Percentiles rank a stretch among this genome's conserved stretches.
Conservation (phyloP, 306 rosid genomes). For the Glycyrrhiza uralensis region DNA sequence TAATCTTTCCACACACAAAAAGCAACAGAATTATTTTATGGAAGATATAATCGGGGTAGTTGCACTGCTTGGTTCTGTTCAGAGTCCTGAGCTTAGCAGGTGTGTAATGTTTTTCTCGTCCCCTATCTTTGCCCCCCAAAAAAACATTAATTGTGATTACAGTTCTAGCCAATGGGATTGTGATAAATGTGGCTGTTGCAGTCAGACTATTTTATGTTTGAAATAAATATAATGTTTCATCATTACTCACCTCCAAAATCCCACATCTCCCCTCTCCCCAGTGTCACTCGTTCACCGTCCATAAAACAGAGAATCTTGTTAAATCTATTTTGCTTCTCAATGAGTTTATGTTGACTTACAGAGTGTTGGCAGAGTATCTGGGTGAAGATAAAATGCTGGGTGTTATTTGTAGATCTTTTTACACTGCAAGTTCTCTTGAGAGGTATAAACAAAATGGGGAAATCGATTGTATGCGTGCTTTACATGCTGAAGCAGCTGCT, state of each 20-base stretch:
- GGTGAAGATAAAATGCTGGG: slow-evolving; percentile 64
- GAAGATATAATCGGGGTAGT: slow-evolving; percentile 51
- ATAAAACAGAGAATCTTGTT: neutral
- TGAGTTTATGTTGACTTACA: slow-evolving; percentile 16
- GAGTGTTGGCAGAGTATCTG: slow-evolving; percentile 64
- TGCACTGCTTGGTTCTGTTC: slow-evolving; percentile 59
- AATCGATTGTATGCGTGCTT: slow-evolving; percentile 37
- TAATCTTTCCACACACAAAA: slow-evolving; percentile 7
- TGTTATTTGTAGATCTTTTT: slow-evolving; percentile 46
- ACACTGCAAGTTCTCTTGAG: slow-evolving; percentile 44
- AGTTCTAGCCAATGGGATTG: neutral
- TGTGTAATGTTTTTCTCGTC: neutral
- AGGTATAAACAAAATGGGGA: slow-evolving; percentile 37
- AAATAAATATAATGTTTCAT: neutral
- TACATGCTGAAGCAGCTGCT: slow-evolving; percentile 38
- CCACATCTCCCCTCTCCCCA: neutral
- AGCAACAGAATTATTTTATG: slow-evolving; percentile 19
- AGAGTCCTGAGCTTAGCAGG: slow-evolving; percentile 54
- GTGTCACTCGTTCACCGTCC: neutral
- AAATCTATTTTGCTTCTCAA: neutral
- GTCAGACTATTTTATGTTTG: neutral
- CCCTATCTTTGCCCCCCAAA: no score
- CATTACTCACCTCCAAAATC: neutral
- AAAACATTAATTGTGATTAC: neutral
- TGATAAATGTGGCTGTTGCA: neutral